Evolutionary conservation across 2,329 filamentous ascomycete species (phyloP).

Genomic region (Cordyceps militaris): DNA sequence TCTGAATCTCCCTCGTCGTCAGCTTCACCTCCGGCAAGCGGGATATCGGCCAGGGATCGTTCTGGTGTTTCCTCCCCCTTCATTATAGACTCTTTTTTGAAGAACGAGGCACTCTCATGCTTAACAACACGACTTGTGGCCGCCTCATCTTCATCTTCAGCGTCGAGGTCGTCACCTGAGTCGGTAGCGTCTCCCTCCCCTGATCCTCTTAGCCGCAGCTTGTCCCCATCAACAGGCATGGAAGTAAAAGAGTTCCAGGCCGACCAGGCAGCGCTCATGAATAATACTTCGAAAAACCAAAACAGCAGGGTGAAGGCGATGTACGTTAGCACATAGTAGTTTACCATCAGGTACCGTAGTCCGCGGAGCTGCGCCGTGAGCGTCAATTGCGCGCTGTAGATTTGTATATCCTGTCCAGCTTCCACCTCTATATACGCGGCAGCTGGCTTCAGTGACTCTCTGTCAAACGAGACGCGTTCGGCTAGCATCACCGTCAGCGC

Average conservation of each 20-base stretch:
- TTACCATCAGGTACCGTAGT: slow-evolving; percentile 79
- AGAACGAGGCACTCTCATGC: slow-evolving; percentile 29
- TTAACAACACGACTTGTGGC: slow-evolving; percentile 25
- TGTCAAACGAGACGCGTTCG: slow-evolving; percentile 60
- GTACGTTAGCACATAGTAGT: slow-evolving; percentile 66
- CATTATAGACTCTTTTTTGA: slow-evolving; percentile 28
- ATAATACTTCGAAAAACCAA: slow-evolving; percentile 68
- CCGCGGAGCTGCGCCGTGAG: slow-evolving; percentile 72
- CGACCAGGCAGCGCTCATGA: slow-evolving; percentile 59
- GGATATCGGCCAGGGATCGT: slow-evolving; percentile 27
- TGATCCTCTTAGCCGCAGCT: slow-evolving; percentile 7
- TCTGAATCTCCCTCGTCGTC: slow-evolving; percentile 36
- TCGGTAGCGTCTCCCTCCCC: slow-evolving; percentile 13
- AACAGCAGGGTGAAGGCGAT: slow-evolving; percentile 62
- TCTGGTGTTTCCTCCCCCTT: slow-evolving; percentile 18
- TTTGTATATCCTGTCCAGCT: slow-evolving; percentile 61
- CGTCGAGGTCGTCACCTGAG: slow-evolving; percentile 17
- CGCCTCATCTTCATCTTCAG: slow-evolving; percentile 33
- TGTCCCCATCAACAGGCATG: slow-evolving; percentile 14
- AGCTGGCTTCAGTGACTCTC: slow-evolving; percentile 33
- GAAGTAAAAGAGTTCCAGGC: slow-evolving; percentile 35
- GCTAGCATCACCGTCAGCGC: slow-evolving; percentile 63
- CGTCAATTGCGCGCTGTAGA: slow-evolving; percentile 62
- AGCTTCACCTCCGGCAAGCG: slow-evolving; percentile 33
- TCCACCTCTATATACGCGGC: slow-evolving; percentile 58